A percentile compares a stretch with the other conserved stretches of the same genome.
phyloP scores from a whole-genome alignment of 2,329 filamentous ascomycete genomes.

The Diaporthe destruens region DNA sequence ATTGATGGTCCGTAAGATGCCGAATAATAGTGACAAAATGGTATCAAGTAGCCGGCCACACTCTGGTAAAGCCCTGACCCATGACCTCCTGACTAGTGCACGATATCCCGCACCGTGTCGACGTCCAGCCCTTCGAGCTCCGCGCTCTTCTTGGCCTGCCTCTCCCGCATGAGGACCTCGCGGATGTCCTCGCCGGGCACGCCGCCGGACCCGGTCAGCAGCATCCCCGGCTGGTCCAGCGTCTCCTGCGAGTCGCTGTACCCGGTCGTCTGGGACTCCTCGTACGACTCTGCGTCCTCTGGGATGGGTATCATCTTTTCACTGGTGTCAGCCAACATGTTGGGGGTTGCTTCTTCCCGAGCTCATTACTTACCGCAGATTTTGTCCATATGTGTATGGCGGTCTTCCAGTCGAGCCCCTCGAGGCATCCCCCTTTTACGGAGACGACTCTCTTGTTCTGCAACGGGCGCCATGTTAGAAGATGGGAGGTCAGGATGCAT shows the following conservation, averaged over 20 bases:
- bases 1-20: neutral
- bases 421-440: constrained; percentile 76
- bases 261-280: constrained; percentile 60
- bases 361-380: constrained; percentile 48
- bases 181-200: constrained; percentile 5
- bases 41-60: neutral
- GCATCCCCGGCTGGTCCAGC: constrained; percentile 60
- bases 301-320: constrained; percentile 78
- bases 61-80: neutral
- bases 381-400: constrained; percentile 78
- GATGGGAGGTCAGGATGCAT: neutral
- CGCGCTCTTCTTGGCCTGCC: constrained; percentile 21
- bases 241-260: constrained; percentile 60
- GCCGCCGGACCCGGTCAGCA: constrained; percentile 53
- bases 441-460: constrained; percentile 71
- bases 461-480: neutral
- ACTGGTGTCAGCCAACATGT: neutral
- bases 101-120: constrained; percentile 18
- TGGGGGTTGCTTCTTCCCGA: neutral
- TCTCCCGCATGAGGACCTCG: constrained; percentile 7
- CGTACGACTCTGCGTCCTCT: constrained; percentile 70
- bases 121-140: constrained; percentile 34
- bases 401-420: constrained; percentile 70
- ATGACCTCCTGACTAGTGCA: neutral
- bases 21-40: neutral